These are phyloP conservation scores for Coelastrella sp. DNA, from an alignment of 139 green algal genomes.

Conservation along the genomic window DNA sequence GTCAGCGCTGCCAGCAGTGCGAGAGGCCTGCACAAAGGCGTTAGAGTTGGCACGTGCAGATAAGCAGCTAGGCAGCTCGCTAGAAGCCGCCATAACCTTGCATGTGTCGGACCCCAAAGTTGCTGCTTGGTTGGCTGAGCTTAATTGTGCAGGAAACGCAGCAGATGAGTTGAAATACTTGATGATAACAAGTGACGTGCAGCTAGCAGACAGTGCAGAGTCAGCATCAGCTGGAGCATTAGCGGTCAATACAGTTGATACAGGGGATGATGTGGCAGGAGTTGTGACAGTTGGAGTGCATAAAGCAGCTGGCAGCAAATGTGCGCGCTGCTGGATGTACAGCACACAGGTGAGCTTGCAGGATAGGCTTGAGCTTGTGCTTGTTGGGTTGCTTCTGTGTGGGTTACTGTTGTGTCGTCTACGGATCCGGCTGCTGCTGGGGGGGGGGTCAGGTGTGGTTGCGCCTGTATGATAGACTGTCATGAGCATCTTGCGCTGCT, in stretches of 20 bases:
- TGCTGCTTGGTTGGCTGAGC: slow-evolving; percentile 57
- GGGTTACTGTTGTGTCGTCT: not conserved
- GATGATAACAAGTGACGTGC: slow-evolving; percentile 84
- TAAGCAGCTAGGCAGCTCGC: slow-evolving; percentile 82
- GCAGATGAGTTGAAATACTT: slow-evolving; percentile 88
- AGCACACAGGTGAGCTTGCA: slow-evolving; percentile 41
- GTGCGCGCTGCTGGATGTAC: slow-evolving; percentile 98
- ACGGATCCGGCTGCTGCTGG: no score
- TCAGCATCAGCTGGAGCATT: slow-evolving; percentile 9
- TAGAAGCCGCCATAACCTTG: slow-evolving; percentile 87
- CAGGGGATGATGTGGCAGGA: slow-evolving; percentile 52
- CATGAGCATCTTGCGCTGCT: not conserved
- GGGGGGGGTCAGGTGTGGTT: not conserved
- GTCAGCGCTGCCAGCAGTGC: slow-evolving; percentile 68
- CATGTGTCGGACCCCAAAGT: slow-evolving; percentile 71
- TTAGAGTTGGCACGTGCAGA: slow-evolving; percentile 85
- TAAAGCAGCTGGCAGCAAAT: slow-evolving; percentile 88
- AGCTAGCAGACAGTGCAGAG: slow-evolving; percentile 16
- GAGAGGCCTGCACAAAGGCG: slow-evolving; percentile 80
- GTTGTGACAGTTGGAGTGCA: slow-evolving; percentile 86
- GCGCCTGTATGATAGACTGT: not conserved
- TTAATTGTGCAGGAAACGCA: slow-evolving; percentile 74
- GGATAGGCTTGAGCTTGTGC: not conserved
- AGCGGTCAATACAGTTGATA: slow-evolving; percentile 28
- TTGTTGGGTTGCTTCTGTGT: not conserved